Percentiles rank a stretch among this genome's conserved stretches.
Evolutionary conservation across 805 yeast species (phyloP).

Genomic region (Starmerella stellata): DNA sequence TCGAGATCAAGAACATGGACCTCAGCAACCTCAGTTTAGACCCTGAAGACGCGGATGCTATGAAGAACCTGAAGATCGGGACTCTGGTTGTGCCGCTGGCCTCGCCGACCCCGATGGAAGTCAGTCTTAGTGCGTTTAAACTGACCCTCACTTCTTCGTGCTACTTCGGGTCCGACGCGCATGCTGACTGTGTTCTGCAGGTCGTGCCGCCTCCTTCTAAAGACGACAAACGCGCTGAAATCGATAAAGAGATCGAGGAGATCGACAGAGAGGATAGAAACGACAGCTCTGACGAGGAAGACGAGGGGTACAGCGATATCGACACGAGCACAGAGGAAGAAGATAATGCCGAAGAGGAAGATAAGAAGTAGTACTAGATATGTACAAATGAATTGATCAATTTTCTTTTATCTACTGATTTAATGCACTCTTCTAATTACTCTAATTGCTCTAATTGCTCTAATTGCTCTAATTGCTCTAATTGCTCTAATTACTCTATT

Average conservation of each 20-base stretch:
- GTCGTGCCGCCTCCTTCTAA: constrained; percentile 25
- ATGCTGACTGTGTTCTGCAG: constrained; percentile 49
- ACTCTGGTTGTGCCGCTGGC: constrained; percentile 60
- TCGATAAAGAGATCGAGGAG: constrained; percentile 25
- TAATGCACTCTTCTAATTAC: too few species aligned
- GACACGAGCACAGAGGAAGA: constrained; percentile 52
- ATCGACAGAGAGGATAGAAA: constrained; percentile 22
- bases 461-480: too few species aligned
- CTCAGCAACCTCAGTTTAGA: constrained; percentile 29
- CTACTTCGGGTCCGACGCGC: constrained; percentile 69
- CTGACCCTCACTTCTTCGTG: constrained; percentile 51
- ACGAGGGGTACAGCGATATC: constrained; percentile 31
- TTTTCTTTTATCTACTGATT: too few species aligned
- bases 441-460: too few species aligned
- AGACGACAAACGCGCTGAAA: constrained; percentile 27
- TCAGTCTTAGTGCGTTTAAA: constrained; percentile 51
- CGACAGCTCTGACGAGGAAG: constrained; percentile 28
- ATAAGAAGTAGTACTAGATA: too few species aligned
- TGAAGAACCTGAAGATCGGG: constrained; percentile 33
- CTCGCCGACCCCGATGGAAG: constrained; percentile 58
- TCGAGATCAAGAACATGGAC: constrained; percentile 33
- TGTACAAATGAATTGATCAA: too few species aligned
- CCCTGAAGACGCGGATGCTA: constrained; percentile 30
- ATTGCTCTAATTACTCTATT: too few species aligned
- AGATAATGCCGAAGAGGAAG: constrained; percentile 21